Evolutionary conservation across 345 rosid genomes (phyloP).

Genomic region (Brassica napus): Da-Ae NC_063438.1:24983001-24983500

Average conservation of each 20-base stretch:
- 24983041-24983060: no score
- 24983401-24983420: conserved; percentile 89
- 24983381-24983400: conserved; percentile 46
- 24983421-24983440: conserved; percentile 70
- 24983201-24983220: background rate
- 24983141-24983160: background rate
- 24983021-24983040: no score
- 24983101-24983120: no score
- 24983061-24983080: no score
- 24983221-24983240: background rate
- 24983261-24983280: background rate
- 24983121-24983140: no score
- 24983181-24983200: background rate
- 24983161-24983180: background rate
- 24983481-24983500: conserved; percentile 1
- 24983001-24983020: no score
- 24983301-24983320: background rate
- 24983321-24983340: background rate
- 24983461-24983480: conserved; percentile 45
- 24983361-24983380: conserved; percentile 37
- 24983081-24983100: no score
- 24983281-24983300: background rate
- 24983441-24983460: conserved; percentile 55
- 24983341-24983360: conserved; percentile 65
- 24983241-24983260: background rate